phyloP scores from a whole-genome alignment of 2,329 filamentous ascomycete genomes.

The Cercospora zeina region DNA sequence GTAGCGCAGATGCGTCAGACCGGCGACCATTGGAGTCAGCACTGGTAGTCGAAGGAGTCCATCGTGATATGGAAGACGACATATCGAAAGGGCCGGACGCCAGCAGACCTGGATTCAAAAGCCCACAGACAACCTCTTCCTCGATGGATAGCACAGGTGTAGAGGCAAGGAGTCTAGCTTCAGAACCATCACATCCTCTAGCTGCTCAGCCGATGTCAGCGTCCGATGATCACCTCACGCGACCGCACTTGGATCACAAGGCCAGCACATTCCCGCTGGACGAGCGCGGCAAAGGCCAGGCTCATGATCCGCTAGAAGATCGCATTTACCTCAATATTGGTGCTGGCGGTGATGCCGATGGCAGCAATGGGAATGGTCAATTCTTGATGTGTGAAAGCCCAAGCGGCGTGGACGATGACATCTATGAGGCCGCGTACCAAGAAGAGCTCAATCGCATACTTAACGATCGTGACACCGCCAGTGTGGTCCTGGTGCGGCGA shows the following conservation, averaged over 20 bases:
- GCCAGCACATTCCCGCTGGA: conserved; percentile 39
- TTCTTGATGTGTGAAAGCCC: conserved; percentile 30
- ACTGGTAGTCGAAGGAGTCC: conserved; percentile 56
- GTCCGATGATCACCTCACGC: conserved; percentile 17
- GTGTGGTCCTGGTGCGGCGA: conserved; percentile 57
- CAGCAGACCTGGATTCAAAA: conserved; percentile 3
- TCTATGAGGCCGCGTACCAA: conserved; percentile 86
- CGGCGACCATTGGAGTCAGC: conserved; percentile 52
- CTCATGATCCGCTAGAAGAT: conserved; percentile 64
- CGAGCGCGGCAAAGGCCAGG: conserved; percentile 57
- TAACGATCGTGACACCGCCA: conserved; percentile 49
- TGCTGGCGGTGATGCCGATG: conserved; percentile 50
- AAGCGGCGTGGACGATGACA: conserved; percentile 41
- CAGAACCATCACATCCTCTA: conserved; percentile 13
- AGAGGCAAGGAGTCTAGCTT: neutral
- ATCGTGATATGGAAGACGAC: conserved; percentile 46
- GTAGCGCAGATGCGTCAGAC: conserved; percentile 55
- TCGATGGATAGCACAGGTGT: conserved; percentile 7
- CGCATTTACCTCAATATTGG: conserved; percentile 76
- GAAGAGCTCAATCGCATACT: conserved; percentile 75
- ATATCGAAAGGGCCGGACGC: conserved; percentile 21
- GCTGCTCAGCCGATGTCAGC: conserved; percentile 16
- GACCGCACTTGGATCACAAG: conserved; percentile 15
- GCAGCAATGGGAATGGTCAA: conserved; percentile 44
- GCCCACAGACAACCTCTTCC: conserved; percentile 12